phyloP scores from a whole-genome alignment of 2,329 filamentous ascomycete genomes.

The Bipolaris oryzae region DNA sequence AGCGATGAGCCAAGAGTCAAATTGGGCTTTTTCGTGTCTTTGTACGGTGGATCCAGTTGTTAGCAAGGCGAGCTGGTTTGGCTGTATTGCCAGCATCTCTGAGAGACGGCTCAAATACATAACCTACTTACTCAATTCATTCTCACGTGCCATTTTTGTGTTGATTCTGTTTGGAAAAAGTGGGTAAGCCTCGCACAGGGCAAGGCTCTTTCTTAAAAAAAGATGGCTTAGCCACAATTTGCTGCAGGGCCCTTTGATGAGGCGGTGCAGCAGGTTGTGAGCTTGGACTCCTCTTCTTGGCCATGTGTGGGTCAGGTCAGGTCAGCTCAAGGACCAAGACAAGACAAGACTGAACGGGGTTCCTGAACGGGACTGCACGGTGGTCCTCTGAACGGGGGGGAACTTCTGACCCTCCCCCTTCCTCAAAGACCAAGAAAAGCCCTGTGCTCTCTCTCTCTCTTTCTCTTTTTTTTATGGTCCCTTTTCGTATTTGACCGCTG shows the following conservation, averaged over 20 bases:
- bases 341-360: no score
- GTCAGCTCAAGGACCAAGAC: no score
- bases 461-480: no score
- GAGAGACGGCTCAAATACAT: constrained; percentile 14
- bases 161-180: not conserved
- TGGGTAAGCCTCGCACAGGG: not conserved
- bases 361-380: no score
- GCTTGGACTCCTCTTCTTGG: constrained; percentile 5
- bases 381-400: no score
- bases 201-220: constrained; percentile 8
- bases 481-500: not conserved
- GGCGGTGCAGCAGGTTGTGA: constrained; percentile 3
- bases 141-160: constrained; percentile 12
- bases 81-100: constrained; percentile 8
- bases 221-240: constrained; percentile 6
- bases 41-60: constrained; percentile 11
- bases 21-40: constrained; percentile 14
- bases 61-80: constrained; percentile 9
- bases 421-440: not conserved
- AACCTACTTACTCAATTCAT: constrained; percentile 16
- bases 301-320: not conserved
- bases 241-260: constrained; percentile 27
- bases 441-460: no score
- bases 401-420: no score
- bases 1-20: constrained; percentile 34